Evolutionary conservation across 176 grass and related monocot genomes (phyloP).

Genomic region (Stipa capillata): DNA sequence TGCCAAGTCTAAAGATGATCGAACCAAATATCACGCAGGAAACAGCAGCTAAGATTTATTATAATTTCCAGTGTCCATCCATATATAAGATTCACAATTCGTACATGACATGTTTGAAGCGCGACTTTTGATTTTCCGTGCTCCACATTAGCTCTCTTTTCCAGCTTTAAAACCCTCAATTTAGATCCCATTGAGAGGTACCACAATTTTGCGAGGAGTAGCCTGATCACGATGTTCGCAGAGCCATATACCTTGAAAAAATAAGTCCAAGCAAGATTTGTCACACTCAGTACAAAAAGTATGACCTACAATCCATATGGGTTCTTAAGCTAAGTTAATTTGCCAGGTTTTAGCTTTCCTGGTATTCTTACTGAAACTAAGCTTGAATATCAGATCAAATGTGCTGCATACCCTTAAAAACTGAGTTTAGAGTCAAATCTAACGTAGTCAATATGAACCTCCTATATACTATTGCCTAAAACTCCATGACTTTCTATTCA

Average conservation of each 20-base stretch:
- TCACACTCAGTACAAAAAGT: neutral
- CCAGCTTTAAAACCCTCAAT: too few relatives aligned
- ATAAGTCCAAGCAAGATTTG: neutral
- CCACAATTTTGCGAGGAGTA: conserved; percentile 79
- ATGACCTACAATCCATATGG: neutral
- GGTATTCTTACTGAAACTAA: too few relatives aligned
- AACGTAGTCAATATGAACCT: neutral
- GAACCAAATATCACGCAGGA: too few relatives aligned
- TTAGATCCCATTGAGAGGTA: conserved; percentile 72
- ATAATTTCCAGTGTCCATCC: neutral
- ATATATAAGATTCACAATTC: neutral
- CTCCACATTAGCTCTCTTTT: neutral
- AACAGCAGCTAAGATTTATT: neutral
- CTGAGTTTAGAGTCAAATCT: neutral
- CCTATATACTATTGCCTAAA: neutral
- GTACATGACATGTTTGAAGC: conserved; percentile 2
- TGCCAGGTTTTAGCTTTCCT: neutral
- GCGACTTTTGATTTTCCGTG: neutral
- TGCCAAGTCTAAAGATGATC: too few relatives aligned
- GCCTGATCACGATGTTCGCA: too few relatives aligned
- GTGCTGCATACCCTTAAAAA: neutral
- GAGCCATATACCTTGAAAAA: conserved; percentile 61
- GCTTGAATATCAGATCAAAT: neutral
- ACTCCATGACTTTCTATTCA: neutral
- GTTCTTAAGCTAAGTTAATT: neutral